Conservation (phyloP, 2,329 filamentous ascomycete species). For the Berkeleyomyces rouxiae region DNA sequence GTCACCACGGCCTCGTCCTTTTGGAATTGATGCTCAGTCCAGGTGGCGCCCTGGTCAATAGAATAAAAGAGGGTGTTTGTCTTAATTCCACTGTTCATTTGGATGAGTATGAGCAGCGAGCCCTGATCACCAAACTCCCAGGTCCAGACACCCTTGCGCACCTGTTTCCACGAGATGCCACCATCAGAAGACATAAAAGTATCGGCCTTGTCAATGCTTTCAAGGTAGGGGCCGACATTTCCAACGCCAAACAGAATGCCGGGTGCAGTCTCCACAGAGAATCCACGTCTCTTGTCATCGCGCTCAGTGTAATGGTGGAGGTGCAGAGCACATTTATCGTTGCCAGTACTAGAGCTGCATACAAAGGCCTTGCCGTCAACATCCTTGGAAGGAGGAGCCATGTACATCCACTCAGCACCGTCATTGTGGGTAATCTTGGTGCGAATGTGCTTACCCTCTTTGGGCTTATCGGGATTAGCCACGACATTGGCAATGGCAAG, state of each 20-base stretch:
- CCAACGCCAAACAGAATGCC: constrained; percentile 83
- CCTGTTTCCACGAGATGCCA: constrained; percentile 72
- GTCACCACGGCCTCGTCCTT: constrained; percentile 54
- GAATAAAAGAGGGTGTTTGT: constrained; percentile 60
- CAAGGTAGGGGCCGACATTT: constrained; percentile 64
- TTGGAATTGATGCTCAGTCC: constrained; percentile 60
- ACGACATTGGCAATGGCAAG: constrained; percentile 79
- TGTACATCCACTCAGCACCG: constrained; percentile 67
- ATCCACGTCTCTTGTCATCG: constrained; percentile 63
- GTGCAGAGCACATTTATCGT: constrained; percentile 65
- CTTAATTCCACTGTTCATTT: constrained; percentile 49
- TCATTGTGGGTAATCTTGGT: constrained; percentile 95
- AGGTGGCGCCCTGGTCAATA: constrained; percentile 63
- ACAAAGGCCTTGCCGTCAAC: constrained; percentile 52
- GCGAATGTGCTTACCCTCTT: constrained; percentile 61
- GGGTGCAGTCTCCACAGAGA: constrained; percentile 72
- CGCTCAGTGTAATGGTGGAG: constrained; percentile 94
- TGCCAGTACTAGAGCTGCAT: constrained; percentile 45
- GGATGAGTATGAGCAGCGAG: constrained; percentile 76
- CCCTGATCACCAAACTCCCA: constrained; percentile 96
- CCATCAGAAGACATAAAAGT: constrained; percentile 86
- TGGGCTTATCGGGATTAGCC: constrained; percentile 50
- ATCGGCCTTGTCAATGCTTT: constrained; percentile 52
- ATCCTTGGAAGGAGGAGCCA: constrained; percentile 57
- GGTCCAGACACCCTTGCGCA: constrained; percentile 75